A percentile compares a stretch with the other conserved stretches of the same genome.
phyloP scores from a whole-genome alignment of 495 filamentous ascomycete species.

The Talaromyces liani region DNA sequence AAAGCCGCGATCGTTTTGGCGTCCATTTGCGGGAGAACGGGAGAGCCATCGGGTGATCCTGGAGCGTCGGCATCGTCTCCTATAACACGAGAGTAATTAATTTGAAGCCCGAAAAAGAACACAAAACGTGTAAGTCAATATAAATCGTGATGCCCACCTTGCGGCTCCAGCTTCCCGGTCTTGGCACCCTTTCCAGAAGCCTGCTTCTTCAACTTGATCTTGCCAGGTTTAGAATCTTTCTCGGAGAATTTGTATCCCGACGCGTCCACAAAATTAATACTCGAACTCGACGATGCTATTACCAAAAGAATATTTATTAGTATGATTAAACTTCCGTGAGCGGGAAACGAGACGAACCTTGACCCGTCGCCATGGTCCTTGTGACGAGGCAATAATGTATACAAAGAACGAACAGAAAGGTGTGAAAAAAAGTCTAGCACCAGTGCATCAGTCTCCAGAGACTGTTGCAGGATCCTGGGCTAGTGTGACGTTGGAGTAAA shows the following conservation, averaged over 20 bases:
- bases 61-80: constrained; percentile 24
- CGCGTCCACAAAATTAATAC: constrained; percentile 39
- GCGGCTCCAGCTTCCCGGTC: constrained; percentile 35
- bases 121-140: neutral
- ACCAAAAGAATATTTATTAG: neutral
- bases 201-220: constrained; percentile 62
- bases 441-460: neutral
- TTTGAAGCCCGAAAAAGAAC: neutral
- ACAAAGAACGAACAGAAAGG: neutral
- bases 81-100: neutral
- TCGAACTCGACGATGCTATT: neutral
- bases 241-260: constrained; percentile 44
- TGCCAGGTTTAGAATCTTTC: constrained; percentile 56
- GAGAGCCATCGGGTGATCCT: constrained; percentile 37
- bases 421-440: neutral
- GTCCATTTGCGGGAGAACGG: constrained; percentile 67
- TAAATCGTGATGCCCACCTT: constrained; percentile 38
- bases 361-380: constrained; percentile 6
- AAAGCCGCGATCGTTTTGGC: constrained; percentile 62
- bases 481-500: neutral
- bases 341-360: neutral
- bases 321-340: neutral
- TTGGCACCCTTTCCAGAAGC: constrained; percentile 49
- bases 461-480: neutral
- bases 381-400: neutral